Evolutionary conservation across 2,329 filamentous ascomycete genomes (phyloP).

Genomic region (Claviceps lovelessii): DNA sequence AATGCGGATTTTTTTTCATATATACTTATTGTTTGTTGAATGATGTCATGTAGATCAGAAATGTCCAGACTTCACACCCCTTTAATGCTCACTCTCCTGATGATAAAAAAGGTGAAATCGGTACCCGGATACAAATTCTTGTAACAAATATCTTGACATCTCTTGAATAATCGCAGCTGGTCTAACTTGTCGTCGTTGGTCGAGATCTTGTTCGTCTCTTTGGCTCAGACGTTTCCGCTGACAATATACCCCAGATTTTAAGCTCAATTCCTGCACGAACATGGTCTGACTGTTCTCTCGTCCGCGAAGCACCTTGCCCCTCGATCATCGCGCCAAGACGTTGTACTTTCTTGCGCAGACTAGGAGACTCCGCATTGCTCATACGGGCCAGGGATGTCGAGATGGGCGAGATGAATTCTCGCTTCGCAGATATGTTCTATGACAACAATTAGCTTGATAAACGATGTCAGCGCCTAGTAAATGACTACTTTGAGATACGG

Average conservation of each 20-base stretch:
- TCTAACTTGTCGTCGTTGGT: neutral
- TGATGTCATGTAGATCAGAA: neutral
- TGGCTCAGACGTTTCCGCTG: slow-evolving; percentile 5
- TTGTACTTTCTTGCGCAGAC: slow-evolving; percentile 16
- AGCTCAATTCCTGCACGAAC: slow-evolving; percentile 8
- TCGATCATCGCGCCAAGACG: neutral
- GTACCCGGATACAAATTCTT: neutral
- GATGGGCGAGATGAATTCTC: slow-evolving; percentile 15
- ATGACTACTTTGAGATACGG: slow-evolving; percentile 20
- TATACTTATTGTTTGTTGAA: neutral
- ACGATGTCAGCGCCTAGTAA: neutral
- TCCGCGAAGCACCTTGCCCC: neutral
- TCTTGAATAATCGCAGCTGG: neutral
- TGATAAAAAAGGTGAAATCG: neutral
- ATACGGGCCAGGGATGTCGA: slow-evolving; percentile 18
- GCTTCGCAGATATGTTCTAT: slow-evolving; percentile 15
- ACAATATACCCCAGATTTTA: slow-evolving; percentile 13
- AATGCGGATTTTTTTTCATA: neutral
- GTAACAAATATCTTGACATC: neutral
- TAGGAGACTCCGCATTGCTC: slow-evolving; percentile 21
- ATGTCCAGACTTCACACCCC: neutral
- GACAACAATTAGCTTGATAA: slow-evolving; percentile 2
- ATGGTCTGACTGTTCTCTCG: neutral
- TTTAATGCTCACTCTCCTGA: neutral
- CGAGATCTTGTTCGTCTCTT: neutral